Base-by-base conservation (phyloP, 139 green algal genomes). In the Chlamydomonas incerta region DNA sequence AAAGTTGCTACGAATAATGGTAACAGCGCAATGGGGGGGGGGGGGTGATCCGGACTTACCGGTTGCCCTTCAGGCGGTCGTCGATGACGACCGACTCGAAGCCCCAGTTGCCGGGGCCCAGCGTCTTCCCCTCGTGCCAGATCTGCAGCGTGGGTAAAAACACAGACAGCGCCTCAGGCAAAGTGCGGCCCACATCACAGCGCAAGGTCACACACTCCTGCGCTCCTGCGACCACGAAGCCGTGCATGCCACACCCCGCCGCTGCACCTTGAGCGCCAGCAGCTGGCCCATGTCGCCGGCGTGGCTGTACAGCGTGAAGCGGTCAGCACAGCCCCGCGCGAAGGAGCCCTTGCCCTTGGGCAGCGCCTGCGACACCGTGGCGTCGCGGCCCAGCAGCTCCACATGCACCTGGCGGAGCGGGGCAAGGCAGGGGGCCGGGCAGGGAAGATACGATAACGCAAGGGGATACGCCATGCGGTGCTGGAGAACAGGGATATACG, bases 361-460 rank as follows among this genome's bases (percentile, higher is more conserved):
- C 75, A 91, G 87, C 33, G 60, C 75, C 75, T 91, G 87, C 46
- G 58, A 37, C n/a, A 91, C 71, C 4, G 70, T 82, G 41, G 65
- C 72, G 20, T 70, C 47, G 34, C 55, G 68, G 34, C 87, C 87
- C 47, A 91, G 69, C 55, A 91, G 63, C 87, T 91, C 87, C 33
- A 91, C 2, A 46, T 91, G 60, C 31, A 89, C 77, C 85, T 89
- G 68, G n/a, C n/a, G n/a, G n/a, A n/a, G n/a, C n/a, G n/a, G n/a
- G n/a, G n/a, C n/a, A n/a, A n/a, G n/a, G n/a, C n/a, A n/a, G n/a
- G n/a, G n/a, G n/a, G n/a, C n/a, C n/a, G n/a, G n/a, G n/a, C n/a
- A n/a, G n/a, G n/a, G n/a, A n/a, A n/a, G n/a, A n/a, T n/a, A n/a
- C n/a, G n/a, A n/a, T n/a, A n/a, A n/a, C n/a, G n/a, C n/a, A n/a